phyloP scores from a whole-genome alignment of 345 rosid genomes.

The Hibiscus mutabilis region DNA sequence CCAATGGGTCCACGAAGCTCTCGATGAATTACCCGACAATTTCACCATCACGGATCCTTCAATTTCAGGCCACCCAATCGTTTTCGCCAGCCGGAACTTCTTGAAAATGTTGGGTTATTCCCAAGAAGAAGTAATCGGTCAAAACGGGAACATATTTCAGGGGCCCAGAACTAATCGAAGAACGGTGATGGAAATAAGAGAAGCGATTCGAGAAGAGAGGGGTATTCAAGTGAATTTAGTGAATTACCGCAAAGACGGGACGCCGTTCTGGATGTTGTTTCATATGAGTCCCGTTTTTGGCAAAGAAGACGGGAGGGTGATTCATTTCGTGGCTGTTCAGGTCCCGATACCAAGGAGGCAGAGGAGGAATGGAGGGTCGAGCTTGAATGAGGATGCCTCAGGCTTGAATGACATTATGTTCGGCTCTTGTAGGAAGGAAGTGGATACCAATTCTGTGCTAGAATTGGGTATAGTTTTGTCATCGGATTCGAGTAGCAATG shows the following conservation, averaged over 20 bases:
- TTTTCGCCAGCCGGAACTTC: constrained; percentile 75
- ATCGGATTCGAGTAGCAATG: constrained; percentile 39
- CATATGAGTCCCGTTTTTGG: constrained; percentile 65
- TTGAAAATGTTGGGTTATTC: constrained; percentile 70
- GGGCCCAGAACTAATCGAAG: constrained; percentile 69
- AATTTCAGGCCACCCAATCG: constrained; percentile 81
- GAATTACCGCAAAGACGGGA: constrained; percentile 84
- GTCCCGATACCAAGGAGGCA: constrained; percentile 43
- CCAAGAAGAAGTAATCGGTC: constrained; percentile 61
- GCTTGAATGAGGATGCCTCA: constrained; percentile 31
- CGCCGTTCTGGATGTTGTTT: constrained; percentile 90
- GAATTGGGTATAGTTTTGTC: constrained; percentile 35
- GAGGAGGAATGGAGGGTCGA: constrained; percentile 30
- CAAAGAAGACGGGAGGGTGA: constrained; percentile 50
- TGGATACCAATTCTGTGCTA: constrained; percentile 44
- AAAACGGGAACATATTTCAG: constrained; percentile 73
- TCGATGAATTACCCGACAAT: constrained; percentile 62
- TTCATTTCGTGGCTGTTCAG: constrained; percentile 81
- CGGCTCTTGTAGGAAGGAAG: constrained; percentile 82
- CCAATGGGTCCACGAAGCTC: constrained; percentile 47
- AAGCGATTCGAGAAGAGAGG: constrained; percentile 78
- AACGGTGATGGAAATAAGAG: constrained; percentile 73
- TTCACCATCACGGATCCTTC: constrained; percentile 90
- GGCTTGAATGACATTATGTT: constrained; percentile 34
- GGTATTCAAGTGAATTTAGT: constrained; percentile 45